Percentiles rank a stretch among this genome's conserved stretches.
Conservation (phyloP, 805 yeast genomes). For the Limtongia smithiae region DNA sequence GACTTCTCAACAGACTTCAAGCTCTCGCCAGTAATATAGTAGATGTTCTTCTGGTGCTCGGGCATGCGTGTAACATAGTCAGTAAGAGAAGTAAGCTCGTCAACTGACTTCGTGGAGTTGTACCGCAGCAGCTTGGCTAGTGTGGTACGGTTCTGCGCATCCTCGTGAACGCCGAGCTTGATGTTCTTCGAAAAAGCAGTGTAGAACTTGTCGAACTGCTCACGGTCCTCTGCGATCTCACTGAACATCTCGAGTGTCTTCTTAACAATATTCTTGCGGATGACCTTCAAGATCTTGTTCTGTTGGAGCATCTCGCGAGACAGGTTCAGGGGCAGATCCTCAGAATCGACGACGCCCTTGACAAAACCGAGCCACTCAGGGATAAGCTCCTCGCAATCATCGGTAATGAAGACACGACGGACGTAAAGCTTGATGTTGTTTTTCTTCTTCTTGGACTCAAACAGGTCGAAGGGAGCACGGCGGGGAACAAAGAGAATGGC, state of each 20-base stretch:
- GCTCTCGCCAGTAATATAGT: conserved; percentile 99
- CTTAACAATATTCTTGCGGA: conserved; percentile 98
- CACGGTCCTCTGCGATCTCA: conserved; percentile 98
- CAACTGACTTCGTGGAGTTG: conserved; percentile 93
- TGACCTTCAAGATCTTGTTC: conserved; percentile 98
- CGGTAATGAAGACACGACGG: conserved; percentile 99
- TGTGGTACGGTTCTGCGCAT: conserved; percentile 93
- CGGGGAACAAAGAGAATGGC: conserved; percentile 96
- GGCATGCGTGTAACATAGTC: conserved; percentile 99
- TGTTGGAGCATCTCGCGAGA: conserved; percentile 99
- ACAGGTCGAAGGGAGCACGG: conserved; percentile 98
- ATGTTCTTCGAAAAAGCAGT: conserved; percentile 96
- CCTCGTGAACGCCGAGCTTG: conserved; percentile 99
- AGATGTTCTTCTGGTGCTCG: conserved; percentile 99
- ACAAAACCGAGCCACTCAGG: conserved; percentile 98
- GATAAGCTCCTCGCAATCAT: conserved; percentile 97
- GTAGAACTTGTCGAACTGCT: conserved; percentile 98
- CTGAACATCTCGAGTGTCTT: conserved; percentile 97
- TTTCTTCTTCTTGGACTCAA: conserved; percentile 99
- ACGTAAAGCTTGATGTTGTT: conserved; percentile 97
- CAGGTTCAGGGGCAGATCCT: conserved; percentile 98
- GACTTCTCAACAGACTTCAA: conserved; percentile 97
- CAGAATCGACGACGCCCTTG: conserved; percentile 99
- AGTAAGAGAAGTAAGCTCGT: conserved; percentile 88
- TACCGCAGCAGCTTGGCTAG: conserved; percentile 94